These are phyloP conservation scores for Fonsecaea nubica DNA, from an alignment of 2,329 filamentous ascomycete species.

Conservation along the genomic window DNA sequence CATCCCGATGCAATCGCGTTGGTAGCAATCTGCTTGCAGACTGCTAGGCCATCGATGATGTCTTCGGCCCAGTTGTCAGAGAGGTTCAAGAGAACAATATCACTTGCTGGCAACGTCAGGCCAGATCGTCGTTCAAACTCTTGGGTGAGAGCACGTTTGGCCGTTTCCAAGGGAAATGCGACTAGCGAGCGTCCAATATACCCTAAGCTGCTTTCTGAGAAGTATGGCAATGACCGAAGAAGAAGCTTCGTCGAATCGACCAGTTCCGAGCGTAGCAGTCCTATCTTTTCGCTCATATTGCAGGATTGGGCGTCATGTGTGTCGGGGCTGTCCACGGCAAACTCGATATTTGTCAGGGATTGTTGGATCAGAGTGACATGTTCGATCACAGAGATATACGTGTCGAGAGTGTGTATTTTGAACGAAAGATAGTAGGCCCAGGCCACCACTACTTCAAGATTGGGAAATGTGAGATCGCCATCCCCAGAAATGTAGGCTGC, in stretches of 20 bases:
- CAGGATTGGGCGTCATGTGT: neutral
- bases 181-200: constrained; percentile 9
- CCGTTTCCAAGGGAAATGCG: constrained; percentile 13
- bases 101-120: neutral
- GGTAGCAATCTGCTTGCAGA: neutral
- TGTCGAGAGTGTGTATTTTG: constrained; percentile 13
- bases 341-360: neutral
- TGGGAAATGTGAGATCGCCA: constrained; percentile 1
- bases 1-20: constrained; percentile 10
- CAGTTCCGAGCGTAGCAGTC: neutral
- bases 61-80: neutral
- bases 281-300: neutral
- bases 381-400: constrained; percentile 5
- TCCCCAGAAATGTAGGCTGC: neutral
- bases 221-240: constrained; percentile 15
- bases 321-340: neutral
- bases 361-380: neutral
- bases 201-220: constrained; percentile 5
- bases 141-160: constrained; percentile 1
- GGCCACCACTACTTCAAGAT: constrained; percentile 1
- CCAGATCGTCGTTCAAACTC: constrained; percentile 1
- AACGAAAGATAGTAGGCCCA: constrained; percentile 14
- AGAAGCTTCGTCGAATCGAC: constrained; percentile 10
- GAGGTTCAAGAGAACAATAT: neutral
- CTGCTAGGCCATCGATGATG: neutral